Conservation (phyloP, 73 alveolate species). For the Tetrahymena malaccensis region DNA sequence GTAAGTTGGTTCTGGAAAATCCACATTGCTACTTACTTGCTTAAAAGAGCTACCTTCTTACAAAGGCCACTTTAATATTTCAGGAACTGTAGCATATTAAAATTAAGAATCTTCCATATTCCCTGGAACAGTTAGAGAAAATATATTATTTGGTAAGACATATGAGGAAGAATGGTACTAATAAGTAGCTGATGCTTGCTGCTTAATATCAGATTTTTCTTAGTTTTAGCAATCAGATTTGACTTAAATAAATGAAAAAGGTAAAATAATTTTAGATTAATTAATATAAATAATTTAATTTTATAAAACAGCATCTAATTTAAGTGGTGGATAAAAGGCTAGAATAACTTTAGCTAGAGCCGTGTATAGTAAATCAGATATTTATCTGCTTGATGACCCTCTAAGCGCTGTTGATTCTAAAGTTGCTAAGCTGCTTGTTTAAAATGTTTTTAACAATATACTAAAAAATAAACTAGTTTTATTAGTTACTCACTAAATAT, state of each 20-base stretch:
- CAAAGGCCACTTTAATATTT: neutral
- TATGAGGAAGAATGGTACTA: conserved; percentile 70
- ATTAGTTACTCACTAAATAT: conserved; percentile 62
- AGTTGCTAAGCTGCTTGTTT: conserved; percentile 44
- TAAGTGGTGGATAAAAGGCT: conserved; percentile 97
- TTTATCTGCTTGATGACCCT: conserved; percentile 65
- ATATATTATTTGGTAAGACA: conserved; percentile 74
- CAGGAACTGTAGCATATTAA: conserved; percentile 47
- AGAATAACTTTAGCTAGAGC: conserved; percentile 90
- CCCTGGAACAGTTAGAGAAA: conserved; percentile 84
- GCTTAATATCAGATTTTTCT: conserved; percentile 75
- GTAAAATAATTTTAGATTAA: conserved; percentile 12
- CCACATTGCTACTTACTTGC: conserved; percentile 57
- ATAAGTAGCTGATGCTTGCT: conserved; percentile 65
- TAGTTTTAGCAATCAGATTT: conserved; percentile 67
- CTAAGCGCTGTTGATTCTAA: conserved; percentile 66
- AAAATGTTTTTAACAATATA: neutral
- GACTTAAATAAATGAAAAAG: conserved; percentile 90
- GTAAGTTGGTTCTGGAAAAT: conserved; percentile 80
- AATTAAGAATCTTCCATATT: conserved; percentile 86
- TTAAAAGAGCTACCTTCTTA: conserved; percentile 55
- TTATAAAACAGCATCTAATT: conserved; percentile 47
- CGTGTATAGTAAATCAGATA: conserved; percentile 65
- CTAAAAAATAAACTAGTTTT: conserved; percentile 4
- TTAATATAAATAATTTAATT: neutral